These are phyloP conservation scores for Penicillium sp. DNA, from an alignment of 2,329 filamentous ascomycete genomes.

Conservation along the genomic window DNA sequence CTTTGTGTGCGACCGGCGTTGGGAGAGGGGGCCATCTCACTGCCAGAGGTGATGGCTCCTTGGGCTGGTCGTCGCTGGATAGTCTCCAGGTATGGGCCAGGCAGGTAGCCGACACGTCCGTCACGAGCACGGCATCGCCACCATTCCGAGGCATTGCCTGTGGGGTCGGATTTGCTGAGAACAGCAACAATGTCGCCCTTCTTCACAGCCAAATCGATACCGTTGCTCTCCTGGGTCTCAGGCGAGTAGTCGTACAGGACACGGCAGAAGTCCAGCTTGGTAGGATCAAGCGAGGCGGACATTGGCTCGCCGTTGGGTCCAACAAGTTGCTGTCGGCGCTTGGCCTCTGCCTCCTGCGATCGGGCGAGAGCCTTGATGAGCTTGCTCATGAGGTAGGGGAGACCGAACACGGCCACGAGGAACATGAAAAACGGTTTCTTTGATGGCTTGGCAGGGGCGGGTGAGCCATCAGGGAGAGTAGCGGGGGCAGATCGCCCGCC, in stretches of 20 bases:
- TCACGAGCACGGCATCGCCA: constrained; percentile 93
- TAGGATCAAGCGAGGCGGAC: constrained; percentile 68
- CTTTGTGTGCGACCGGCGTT: constrained; percentile 31
- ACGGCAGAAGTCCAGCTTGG: constrained; percentile 94
- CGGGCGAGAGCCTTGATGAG: constrained; percentile 82
- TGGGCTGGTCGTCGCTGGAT: constrained; percentile 58
- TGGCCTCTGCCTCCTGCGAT: constrained; percentile 76
- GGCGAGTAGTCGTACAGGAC: constrained; percentile 93
- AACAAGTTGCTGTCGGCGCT: constrained; percentile 51
- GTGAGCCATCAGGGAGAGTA: constrained; percentile 64
- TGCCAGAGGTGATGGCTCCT: constrained; percentile 44
- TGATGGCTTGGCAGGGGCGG: constrained; percentile 70
- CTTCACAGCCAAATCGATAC: constrained; percentile 85
- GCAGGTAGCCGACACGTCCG: constrained; percentile 86
- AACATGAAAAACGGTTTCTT: constrained; percentile 97
- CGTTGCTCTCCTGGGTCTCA: constrained; percentile 62
- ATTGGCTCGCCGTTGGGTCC: constrained; percentile 50
- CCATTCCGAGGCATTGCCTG: constrained; percentile 92
- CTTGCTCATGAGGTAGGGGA: constrained; percentile 97
- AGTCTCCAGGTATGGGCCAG: constrained; percentile 82
- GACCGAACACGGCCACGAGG: constrained; percentile 86
- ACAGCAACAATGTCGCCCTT: constrained; percentile 96
- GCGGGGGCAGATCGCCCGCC: constrained; percentile 56
- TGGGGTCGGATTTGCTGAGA: constrained; percentile 85
- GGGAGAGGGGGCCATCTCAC: constrained; percentile 45